Conservation (phyloP, 768 basidiomycete genomes). For the Termitomyces sp. region DNA sequence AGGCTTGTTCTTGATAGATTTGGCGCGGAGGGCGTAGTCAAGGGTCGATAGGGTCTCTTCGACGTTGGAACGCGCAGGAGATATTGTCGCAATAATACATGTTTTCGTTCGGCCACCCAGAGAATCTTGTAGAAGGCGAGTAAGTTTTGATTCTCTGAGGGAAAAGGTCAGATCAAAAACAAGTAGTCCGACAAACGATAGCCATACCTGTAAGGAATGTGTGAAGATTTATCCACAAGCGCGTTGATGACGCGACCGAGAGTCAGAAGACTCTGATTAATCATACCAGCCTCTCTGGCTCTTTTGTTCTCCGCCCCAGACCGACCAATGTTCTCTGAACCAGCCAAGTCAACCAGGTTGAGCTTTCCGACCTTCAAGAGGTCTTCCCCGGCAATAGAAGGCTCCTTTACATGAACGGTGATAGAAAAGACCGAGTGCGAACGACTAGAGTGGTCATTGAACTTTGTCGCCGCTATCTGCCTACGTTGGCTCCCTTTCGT, state of each 20-base stretch:
- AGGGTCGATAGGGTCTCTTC: constrained; percentile 98
- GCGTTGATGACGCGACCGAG: constrained; percentile 96
- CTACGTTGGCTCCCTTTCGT: constrained; percentile 86
- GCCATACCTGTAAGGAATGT: constrained; percentile 90
- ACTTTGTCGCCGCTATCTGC: constrained; percentile 93
- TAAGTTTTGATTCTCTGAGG: constrained; percentile 90
- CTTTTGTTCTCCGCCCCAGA: constrained; percentile 94
- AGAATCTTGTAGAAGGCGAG: constrained; percentile 97
- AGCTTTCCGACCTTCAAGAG: constrained; percentile 91
- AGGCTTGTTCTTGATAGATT: constrained; percentile 92
- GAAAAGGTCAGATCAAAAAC: background rate
- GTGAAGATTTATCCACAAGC: constrained; percentile 84
- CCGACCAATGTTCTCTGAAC: constrained; percentile 95
- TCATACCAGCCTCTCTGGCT: constrained; percentile 97
- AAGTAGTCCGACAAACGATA: background rate
- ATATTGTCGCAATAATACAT: constrained; percentile 94
- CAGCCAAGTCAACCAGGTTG: constrained; percentile 95
- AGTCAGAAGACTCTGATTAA: constrained; percentile 96
- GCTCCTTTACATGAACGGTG: constrained; percentile 89
- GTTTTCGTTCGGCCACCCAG: constrained; percentile 96
- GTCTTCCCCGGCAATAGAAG: constrained; percentile 74
- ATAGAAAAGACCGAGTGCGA: constrained; percentile 98
- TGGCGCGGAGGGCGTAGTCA: constrained; percentile 93
- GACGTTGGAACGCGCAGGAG: constrained; percentile 88
- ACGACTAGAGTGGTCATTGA: constrained; percentile 96